Evolutionary conservation across 2,329 filamentous ascomycete genomes (phyloP), one percentile per base, ranked within the genome.

Genomic region (Dryadomyces quercus-mongolicae): DNA sequence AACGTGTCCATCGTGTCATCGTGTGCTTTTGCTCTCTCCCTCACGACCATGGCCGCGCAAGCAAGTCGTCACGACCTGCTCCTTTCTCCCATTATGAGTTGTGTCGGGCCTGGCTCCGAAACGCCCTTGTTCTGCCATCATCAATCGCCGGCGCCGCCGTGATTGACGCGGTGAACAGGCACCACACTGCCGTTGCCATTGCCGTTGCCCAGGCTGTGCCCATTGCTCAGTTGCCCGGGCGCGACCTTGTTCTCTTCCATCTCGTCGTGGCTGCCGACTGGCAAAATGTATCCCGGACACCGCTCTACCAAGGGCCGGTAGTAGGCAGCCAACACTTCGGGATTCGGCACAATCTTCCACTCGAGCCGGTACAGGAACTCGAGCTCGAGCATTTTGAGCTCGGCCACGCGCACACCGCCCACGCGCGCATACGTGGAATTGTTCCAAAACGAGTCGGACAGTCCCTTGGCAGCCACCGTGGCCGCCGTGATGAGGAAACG

Each of bases 371-470:
- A 89, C 36, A 98, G 72, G 61, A 98, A 95, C 63, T 98, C 93
- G 34, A 98, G 76, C 67, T 98, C 93, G 10, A 98, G 74, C 55
- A 96, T 74, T 56, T 93, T 94, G 59, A 98, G 72, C 68, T 98
- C 93, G 50, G 86, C 83, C 42, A 96, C 77, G 60, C 88, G 90
- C 51, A 98, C 90, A 58, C 93, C 93, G 5, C 93, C 93, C 0
- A 98, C 91, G 54, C 89, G 80, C 42, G 93, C 91, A 66, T 98
- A 98, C 1, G 92, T 95, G 31, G 88, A 88, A 69, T 98, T 98
- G 58, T 95, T 97, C 90, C 93, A 96, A 67, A 98, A 98, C 34
- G 87, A 90, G 68, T 98, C 93, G 36, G 90, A 96, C 13, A 98
- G 77, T 1, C 93, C 93, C 69, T 98, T 98, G 55, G 91, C 89